phyloP scores from a whole-genome alignment of 345 rosid genomes.

The Schrenkiella parvula region DNA sequence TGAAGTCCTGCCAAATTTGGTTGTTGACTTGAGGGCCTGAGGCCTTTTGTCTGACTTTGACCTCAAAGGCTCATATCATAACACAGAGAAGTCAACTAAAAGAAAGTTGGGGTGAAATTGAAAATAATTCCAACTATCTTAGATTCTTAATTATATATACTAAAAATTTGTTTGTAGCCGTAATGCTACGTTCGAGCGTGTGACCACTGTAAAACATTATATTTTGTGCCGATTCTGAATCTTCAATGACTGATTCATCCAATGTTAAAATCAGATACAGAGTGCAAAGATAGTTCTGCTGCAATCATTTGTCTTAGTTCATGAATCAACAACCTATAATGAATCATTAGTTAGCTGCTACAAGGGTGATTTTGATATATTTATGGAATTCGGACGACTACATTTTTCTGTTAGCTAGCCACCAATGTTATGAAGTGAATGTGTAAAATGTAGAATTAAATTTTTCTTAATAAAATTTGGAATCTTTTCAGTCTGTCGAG shows the following conservation, averaged over 20 bases:
- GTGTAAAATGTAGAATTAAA: not conserved
- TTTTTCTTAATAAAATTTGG: not conserved
- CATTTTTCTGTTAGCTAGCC: not conserved
- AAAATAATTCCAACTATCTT: not conserved
- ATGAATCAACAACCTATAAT: not conserved
- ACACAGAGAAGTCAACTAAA: not conserved
- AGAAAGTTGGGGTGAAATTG: not conserved
- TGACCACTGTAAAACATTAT: too few relatives aligned
- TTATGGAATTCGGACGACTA: not conserved
- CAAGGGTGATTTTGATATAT: not conserved
- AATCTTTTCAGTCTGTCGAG: not conserved
- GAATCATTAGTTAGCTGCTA: not conserved
- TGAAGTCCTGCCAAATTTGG: not conserved
- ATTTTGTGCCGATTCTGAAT: not conserved
- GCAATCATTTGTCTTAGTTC: not conserved
- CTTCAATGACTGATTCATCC: not conserved
- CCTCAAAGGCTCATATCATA: not conserved
- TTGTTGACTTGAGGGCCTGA: conserved; percentile 3
- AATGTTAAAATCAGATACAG: not conserved
- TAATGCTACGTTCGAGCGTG: not conserved
- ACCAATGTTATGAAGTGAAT: not conserved
- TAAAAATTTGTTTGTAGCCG: not conserved
- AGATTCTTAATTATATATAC: not conserved
- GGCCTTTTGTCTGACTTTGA: conserved; percentile 2
- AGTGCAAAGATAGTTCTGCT: not conserved